Base-by-base conservation (phyloP, 2,329 filamentous ascomycete species). In the Xylariaceae sp. region DNA sequence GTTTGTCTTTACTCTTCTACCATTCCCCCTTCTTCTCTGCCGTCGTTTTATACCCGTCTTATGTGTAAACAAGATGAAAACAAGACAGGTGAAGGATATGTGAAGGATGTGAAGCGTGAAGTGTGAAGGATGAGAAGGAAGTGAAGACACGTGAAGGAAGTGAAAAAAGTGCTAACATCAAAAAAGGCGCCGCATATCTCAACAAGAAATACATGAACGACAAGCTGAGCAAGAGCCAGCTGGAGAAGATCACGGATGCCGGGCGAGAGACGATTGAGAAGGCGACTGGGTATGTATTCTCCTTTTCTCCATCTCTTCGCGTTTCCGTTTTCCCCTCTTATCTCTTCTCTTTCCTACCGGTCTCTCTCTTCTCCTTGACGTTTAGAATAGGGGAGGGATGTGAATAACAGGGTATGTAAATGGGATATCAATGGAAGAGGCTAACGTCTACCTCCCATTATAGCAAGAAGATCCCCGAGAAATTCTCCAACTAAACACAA, bases 391-490 rank as follows among this genome's bases (percentile, higher is more conserved):
- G 37, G 37, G 37, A 39, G 35, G 9, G 35, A 37, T 4, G 9
- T 4, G 35, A 37, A 44, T 3, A 44, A 13, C 3, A 13, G 39
- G 10, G 39, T 11, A n/a, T 23, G 23, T 23, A 23, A 23, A 23
- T 23, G 11, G 11, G 17, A 17, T 17, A 17, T 17, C 1, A 18
- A 18, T 18, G 17, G 11, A 34, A 23, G 2, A 30, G 15, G 23
- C 34, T 49, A 39, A 58, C 15, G n/a, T 18, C 50, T 5, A 45
- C 48, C 2, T 2, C 47, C 48, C 48, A 23, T 10, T 10, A 61
- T 55, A 75, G 74, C 51, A 76, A 74, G 62, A 69, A 75, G 56
- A 70, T 76, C 58, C 62, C 71, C 61, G 57, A 69, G 35, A 75
- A 75, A 59, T 52, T 68, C 56, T 74, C 72, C 59, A 73, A 74